Conservation (phyloP, 192 early-diverging fungal genomes). For the Coemansia sp. region DNA sequence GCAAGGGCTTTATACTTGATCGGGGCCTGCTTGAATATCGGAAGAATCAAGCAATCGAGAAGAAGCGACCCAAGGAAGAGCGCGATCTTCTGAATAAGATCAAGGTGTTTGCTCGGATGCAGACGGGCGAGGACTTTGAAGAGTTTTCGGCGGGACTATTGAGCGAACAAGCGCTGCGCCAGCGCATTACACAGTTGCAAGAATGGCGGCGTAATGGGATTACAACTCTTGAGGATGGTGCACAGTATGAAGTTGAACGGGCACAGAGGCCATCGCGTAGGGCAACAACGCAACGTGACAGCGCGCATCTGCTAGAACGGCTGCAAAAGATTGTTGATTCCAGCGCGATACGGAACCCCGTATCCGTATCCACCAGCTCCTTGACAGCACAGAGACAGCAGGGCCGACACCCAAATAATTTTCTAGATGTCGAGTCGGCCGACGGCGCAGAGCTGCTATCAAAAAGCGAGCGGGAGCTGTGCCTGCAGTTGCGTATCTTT, state of each 20-base stretch:
- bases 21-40: slow-evolving; percentile 83
- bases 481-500: slow-evolving; percentile 78
- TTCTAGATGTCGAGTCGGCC: slow-evolving; percentile 74
- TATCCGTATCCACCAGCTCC: neutral
- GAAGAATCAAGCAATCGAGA: slow-evolving; percentile 74
- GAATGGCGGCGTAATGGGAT: slow-evolving; percentile 91
- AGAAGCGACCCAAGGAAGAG: slow-evolving; percentile 83
- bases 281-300: slow-evolving; percentile 49
- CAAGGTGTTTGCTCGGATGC: slow-evolving; percentile 85
- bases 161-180: slow-evolving; percentile 72
- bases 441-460: slow-evolving; percentile 88
- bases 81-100: slow-evolving; percentile 76
- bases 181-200: slow-evolving; percentile 81
- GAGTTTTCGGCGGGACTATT: slow-evolving; percentile 67
- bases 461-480: slow-evolving; percentile 75
- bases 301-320: slow-evolving; percentile 43
- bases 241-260: slow-evolving; percentile 73
- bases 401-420: slow-evolving; percentile 28
- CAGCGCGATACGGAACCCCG: slow-evolving; percentile 14
- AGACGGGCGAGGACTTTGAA: slow-evolving; percentile 80
- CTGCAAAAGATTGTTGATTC: slow-evolving; percentile 38
- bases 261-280: slow-evolving; percentile 52
- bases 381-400: slow-evolving; percentile 6
- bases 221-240: slow-evolving; percentile 67
- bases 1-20: slow-evolving; percentile 90